Base-by-base conservation (phyloP, 108 stramenopile species). In the Stephanodiscus triporus region DNA sequence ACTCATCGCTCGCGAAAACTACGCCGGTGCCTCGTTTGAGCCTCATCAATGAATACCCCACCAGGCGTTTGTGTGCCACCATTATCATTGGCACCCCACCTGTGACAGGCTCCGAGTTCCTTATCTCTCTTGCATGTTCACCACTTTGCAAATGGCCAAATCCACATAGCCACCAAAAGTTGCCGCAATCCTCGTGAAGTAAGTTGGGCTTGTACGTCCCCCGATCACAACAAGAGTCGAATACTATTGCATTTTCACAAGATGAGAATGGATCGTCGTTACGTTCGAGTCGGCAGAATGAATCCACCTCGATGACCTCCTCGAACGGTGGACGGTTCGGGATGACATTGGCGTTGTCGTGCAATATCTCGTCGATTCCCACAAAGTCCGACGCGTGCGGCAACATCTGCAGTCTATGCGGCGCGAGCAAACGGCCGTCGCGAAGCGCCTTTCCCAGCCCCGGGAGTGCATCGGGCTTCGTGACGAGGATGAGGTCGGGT, bases 321-420 rank as follows among this genome's bases (percentile, higher is more conserved):
- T 40, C 36, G 22, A 42, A 76, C 24, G 61, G 48, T 0, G 13
- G 43, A n/a, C n/a, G 24, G 56, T 37, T 65, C 10, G 23, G 50
- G 24, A 38, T 62, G 7, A 53, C 24, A 26, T 20, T 9, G 1
- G 14, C 2, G 30, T 32, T 54, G 42, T 78, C 59, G 26, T 71
- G 43, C 13, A n/a, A 24, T 9, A 40, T 40, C 43, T 27, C 27
- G 64, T 29, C 37, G 17, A 70, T 20, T n/a, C 59, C 62, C n/a
- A 42, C 69, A 56, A 79, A 50, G 68, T 80, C 78, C 30, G 36
- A 23, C 24, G 42, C 73, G 50, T 87, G 86, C 38, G 84, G 77
- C 13, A 87, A 55, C 4, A 84, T 81, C 54, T 84, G 81, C 14
- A 84, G 51, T 67, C 86, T 76, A 72, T 84, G 81, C 2, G 86